Percentiles rank a stretch among this genome's conserved stretches.
phyloP scores from a whole-genome alignment of 139 green algal species.

The Closterium sp. region DNA sequence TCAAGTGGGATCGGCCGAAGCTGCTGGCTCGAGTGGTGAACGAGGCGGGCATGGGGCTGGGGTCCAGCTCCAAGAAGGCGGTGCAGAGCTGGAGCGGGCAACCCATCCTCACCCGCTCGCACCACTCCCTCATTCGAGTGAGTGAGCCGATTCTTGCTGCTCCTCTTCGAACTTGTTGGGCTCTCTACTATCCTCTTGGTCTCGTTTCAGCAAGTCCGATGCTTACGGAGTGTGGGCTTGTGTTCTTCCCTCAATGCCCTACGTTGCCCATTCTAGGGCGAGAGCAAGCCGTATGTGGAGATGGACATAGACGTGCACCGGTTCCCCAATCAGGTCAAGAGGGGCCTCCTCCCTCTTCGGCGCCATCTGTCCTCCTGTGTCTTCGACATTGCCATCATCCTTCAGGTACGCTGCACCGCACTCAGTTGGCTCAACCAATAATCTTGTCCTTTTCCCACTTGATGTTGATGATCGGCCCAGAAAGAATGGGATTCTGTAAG shows the following conservation, averaged over 20 bases:
- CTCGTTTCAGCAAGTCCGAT: background rate
- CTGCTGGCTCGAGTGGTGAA: constrained; percentile 11
- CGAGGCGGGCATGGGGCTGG: background rate
- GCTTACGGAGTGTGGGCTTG: background rate
- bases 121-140: background rate
- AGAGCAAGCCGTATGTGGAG: background rate
- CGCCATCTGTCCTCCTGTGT: background rate
- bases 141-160: background rate
- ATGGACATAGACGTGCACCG: background rate
- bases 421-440: background rate
- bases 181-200: too few relatives aligned
- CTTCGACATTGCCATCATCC: background rate
- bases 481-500: background rate
- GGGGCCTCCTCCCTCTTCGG: background rate
- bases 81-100: background rate
- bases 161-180: background rate
- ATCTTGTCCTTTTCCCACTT: background rate
- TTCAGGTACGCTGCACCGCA: background rate
- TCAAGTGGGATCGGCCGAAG: constrained; percentile 3
- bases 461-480: background rate
- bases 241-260: background rate
- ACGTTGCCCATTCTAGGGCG: background rate
- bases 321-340: background rate
- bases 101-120: background rate
- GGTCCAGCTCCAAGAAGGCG: background rate